Percentiles rank a stretch among this genome's conserved stretches.
These are phyloP conservation scores for Leccinum rimulosum DNA, from an alignment of 768 basidiomycete species.

Conservation along the genomic window DNA sequence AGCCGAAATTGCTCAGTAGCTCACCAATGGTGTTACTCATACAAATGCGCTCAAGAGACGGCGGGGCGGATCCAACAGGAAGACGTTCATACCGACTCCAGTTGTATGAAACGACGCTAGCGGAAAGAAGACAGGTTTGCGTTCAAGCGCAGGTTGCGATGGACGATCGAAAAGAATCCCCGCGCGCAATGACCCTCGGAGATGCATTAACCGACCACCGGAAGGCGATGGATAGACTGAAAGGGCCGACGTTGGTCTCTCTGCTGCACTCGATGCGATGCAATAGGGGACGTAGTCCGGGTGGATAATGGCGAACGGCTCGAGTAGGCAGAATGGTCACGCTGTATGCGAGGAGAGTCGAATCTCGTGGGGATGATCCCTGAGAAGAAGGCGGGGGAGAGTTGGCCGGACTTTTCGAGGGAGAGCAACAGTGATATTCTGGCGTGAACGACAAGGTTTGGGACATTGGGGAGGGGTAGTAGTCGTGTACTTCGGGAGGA, in stretches of 20 bases:
- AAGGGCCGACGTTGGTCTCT: conserved; percentile 8
- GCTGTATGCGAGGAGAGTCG: conserved; percentile 14
- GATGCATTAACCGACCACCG: not conserved
- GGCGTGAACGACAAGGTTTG: conserved; percentile 10
- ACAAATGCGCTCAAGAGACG: conserved; percentile 66
- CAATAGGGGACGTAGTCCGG: conserved; percentile 21
- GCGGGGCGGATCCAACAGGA: conserved; percentile 63
- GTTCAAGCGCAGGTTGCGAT: conserved; percentile 10
- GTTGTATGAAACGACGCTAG: conserved; percentile 61
- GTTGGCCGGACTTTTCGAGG: conserved; percentile 26
- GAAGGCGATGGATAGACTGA: conserved; percentile 11
- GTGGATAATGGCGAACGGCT: conserved; percentile 25
- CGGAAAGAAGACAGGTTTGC: conserved; percentile 40
- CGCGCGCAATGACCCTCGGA: conserved; percentile 8
- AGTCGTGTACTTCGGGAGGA: too few relatives aligned
- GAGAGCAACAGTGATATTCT: conserved; percentile 17
- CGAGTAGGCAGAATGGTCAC: conserved; percentile 4
- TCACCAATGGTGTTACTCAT: conserved; percentile 42
- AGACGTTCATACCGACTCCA: conserved; percentile 76
- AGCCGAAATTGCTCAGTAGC: not conserved
- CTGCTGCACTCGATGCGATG: conserved; percentile 17
- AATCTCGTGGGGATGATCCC: conserved; percentile 26
- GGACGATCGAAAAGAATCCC: conserved; percentile 12
- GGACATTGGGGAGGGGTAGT: conserved; percentile 23
- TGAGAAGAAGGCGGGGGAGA: conserved; percentile 30